A percentile compares a stretch with the other conserved stretches of the same genome.
These are phyloP conservation scores for Mycena sp. DNA, from an alignment of 1,284 basidiomycete species.

Conservation along the genomic window DNA sequence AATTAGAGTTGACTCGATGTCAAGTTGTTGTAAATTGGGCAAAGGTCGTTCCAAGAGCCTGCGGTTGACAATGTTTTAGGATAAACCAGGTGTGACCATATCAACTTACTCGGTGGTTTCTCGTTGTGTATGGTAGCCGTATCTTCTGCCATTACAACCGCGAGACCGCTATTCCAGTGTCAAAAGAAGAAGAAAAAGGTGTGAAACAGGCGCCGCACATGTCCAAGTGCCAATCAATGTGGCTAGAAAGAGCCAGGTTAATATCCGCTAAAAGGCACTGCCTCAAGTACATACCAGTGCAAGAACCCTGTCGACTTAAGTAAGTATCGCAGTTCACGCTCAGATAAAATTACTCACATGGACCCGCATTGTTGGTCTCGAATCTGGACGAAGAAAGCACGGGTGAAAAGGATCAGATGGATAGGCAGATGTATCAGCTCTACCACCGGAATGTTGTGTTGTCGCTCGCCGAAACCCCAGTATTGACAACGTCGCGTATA, in stretches of 20 bases:
- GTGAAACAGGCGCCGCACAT: no score
- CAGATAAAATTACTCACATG: no score
- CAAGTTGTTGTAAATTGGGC: constrained; percentile 1
- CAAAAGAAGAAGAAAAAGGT: no score
- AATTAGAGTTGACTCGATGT: no score
- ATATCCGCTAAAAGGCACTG: no score
- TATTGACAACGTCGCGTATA: neutral
- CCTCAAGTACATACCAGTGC: no score
- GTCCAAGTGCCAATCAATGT: constrained; percentile 3
- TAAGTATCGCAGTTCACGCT: no score
- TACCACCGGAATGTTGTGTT: constrained; percentile 32
- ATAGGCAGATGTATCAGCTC: neutral
- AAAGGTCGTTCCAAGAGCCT: constrained; percentile 12
- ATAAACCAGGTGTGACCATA: neutral
- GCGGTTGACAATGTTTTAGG: neutral
- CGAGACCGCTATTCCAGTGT: no score
- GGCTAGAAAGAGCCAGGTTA: no score
- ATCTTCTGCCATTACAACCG: constrained; percentile 52
- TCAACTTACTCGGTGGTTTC: constrained; percentile 21
- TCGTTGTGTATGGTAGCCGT: constrained; percentile 28
- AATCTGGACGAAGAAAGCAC: neutral
- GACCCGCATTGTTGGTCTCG: neutral
- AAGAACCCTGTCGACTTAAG: no score
- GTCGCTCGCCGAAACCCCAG: constrained; percentile 17
- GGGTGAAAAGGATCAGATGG: no score